phyloP scores from a whole-genome alignment of 2,329 filamentous ascomycete genomes.

The Scedosporium apiospermum region DNA sequence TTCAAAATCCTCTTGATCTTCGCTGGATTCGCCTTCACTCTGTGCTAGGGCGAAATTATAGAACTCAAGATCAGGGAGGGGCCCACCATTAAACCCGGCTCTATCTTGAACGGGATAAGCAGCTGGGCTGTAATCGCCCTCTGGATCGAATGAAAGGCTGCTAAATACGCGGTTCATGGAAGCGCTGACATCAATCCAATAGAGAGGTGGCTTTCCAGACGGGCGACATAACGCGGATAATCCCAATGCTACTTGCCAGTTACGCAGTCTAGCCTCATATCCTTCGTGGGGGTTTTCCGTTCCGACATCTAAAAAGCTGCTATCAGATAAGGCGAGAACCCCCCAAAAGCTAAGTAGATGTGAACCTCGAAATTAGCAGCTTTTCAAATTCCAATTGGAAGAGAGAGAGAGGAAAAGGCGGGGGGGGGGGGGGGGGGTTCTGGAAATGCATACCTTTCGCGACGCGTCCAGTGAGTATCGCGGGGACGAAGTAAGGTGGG shows the following conservation, averaged over 20 bases:
- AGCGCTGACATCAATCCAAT: neutral
- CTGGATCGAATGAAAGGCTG: neutral
- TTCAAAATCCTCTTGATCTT: slow-evolving; percentile 5
- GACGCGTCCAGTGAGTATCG: neutral
- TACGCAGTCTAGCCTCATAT: neutral
- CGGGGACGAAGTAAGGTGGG: neutral
- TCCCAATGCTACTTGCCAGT: neutral
- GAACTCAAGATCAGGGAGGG: neutral
- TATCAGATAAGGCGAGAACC: neutral
- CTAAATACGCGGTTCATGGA: neutral
- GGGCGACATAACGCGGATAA: neutral
- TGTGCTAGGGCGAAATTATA: neutral
- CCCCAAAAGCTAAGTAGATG: neutral
- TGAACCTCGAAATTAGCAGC: neutral
- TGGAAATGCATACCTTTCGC: neutral
- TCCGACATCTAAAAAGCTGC: neutral
- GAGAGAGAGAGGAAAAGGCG: neutral
- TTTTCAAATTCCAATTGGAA: neutral
- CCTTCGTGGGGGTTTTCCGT: neutral
- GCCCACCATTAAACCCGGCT: neutral
- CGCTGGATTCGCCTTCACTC: neutral
- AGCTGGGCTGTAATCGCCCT: neutral
- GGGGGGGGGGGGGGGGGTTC: too few species aligned
- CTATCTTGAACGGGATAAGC: neutral
- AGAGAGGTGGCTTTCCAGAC: neutral